Evolutionary conservation across 2,329 filamentous ascomycete genomes (phyloP).

Genomic region (Verticillium nubilum): DNA sequence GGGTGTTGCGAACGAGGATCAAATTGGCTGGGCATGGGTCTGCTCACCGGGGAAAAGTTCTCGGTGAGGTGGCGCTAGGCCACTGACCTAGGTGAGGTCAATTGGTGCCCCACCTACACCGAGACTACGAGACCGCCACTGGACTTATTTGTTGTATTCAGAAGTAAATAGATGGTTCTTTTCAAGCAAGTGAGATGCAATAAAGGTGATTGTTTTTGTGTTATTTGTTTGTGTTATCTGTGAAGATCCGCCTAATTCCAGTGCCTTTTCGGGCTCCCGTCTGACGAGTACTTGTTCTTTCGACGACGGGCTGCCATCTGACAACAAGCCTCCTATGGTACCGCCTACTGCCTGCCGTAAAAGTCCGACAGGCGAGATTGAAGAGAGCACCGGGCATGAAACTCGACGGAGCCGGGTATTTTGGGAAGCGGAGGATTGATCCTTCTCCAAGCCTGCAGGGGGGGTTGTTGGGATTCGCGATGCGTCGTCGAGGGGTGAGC

Average conservation of each 20-base stretch:
- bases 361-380: neutral
- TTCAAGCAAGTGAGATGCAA: too few species aligned
- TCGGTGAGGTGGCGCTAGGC: neutral
- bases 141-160: too few species aligned
- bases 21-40: neutral
- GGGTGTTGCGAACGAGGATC: neutral
- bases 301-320: too few species aligned
- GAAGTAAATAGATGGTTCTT: too few species aligned
- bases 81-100: neutral
- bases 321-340: too few species aligned
- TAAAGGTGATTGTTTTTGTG: too few species aligned
- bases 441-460: neutral
- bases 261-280: too few species aligned
- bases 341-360: too few species aligned
- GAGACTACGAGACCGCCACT: neutral
- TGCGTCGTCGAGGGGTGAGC: neutral
- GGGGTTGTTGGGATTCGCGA: too few species aligned
- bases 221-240: too few species aligned
- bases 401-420: neutral
- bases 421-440: neutral
- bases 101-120: neutral
- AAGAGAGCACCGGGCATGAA: neutral
- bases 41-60: neutral
- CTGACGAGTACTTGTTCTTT: too few species aligned
- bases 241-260: too few species aligned